Base-by-base conservation (phyloP, 495 filamentous ascomycete genomes). In the Aspergillus wentii region DNA sequence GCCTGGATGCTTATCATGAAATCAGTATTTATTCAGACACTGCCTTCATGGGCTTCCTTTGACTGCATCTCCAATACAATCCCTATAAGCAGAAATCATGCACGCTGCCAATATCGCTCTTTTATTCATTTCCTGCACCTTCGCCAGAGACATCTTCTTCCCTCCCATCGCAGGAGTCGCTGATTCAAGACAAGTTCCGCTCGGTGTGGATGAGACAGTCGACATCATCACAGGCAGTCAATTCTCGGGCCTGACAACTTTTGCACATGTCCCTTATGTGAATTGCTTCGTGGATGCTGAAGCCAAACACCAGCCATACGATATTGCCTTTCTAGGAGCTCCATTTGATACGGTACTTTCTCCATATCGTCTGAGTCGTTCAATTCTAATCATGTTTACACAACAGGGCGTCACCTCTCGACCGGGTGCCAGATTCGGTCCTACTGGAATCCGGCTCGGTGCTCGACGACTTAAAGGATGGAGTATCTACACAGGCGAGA, bases 401-500 rank as follows among this genome's bases (percentile, higher is more conserved):
- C n/a, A n/a, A n/a, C n/a, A n/a, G n/a, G 59, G 43, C 11, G 68
- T 71, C 10, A 74, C 71, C 4, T 68, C 54, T 32, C 48, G 72
- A 20, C 72, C 66, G 9, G 72, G 71, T n/a, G 69, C 70, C 16
- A 53, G 71, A 7, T 76, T 62, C 41, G 72, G 72, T 9, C 72
- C 72, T 1, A 43, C 44, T 27, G 72, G 69, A 11, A 74, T 75
- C 34, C 65, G 72, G 17, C 53, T 55, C 18, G 72, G 69, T 2
- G 71, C 69, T 3, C 51, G 62, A 28, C 49, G 71, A 11, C 66
- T 72, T 10, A 19, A 27, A 26, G 68, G 50, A 3, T 74, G 54
- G 51, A 59, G 41, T 40, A 58, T 73, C 13, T 67, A 74, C 36
- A 70, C 66, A 3, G 67, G 62, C 3, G 44, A 64, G 33, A 72